phyloP scores from a whole-genome alignment of 352 stramenopile genomes.

The Pythium apleroticum region DNA sequence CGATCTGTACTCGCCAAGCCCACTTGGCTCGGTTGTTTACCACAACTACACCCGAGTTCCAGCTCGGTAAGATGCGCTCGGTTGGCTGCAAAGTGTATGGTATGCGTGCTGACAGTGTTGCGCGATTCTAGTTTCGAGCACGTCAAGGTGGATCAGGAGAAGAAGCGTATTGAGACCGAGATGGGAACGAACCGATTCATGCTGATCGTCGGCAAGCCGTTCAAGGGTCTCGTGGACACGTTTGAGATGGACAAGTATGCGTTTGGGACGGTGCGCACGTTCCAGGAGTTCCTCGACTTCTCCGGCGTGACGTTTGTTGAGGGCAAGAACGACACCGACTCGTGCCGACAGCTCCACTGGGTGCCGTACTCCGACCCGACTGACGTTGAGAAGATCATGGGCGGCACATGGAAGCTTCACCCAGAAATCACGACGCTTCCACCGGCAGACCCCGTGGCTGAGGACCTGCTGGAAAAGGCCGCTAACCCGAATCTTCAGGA shows the following conservation, averaged over 20 bases:
- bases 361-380: conserved; percentile 35
- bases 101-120: background rate
- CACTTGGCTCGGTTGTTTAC: conserved; percentile 40
- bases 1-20: conserved; percentile 41
- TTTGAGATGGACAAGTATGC: conserved; percentile 40
- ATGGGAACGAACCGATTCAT: conserved; percentile 38
- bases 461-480: conserved; percentile 24
- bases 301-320: conserved; percentile 32
- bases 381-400: conserved; percentile 34
- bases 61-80: conserved; percentile 21
- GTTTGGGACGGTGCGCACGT: conserved; percentile 34
- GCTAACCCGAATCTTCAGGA: conserved; percentile 25
- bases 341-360: conserved; percentile 46
- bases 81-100: background rate
- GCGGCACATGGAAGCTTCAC: conserved; percentile 24
- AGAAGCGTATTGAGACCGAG: conserved; percentile 32
- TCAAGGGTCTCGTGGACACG: conserved; percentile 35
- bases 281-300: conserved; percentile 42
- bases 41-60: conserved; percentile 49
- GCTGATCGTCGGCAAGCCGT: conserved; percentile 33
- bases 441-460: conserved; percentile 5
- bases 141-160: conserved; percentile 33
- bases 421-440: conserved; percentile 17
- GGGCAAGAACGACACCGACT: conserved; percentile 30
- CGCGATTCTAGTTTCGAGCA: conserved; percentile 30